Conservation (phyloP, 306 rosid genomes). For the Senna siamea region DNA sequence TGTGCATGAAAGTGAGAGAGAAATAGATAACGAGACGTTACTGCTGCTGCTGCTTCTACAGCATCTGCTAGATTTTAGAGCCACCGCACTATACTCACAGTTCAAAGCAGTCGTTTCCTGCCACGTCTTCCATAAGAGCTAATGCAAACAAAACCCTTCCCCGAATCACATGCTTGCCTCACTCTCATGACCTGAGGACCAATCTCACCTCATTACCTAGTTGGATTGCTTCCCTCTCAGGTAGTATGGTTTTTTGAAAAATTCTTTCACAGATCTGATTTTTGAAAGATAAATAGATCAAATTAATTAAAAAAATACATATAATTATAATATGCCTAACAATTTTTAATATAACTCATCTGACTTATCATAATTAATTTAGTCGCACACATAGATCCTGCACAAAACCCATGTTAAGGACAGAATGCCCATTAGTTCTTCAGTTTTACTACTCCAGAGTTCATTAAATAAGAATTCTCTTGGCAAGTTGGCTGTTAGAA, state of each 20-base stretch:
- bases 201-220: conserved; percentile 1
- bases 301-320: neutral
- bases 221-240: neutral
- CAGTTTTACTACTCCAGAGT: conserved; percentile 25
- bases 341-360: no score
- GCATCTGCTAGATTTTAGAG: conserved; percentile 31
- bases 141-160: conserved; percentile 33
- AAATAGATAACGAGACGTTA: neutral
- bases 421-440: conserved; percentile 19
- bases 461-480: neutral
- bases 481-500: conserved; percentile 9
- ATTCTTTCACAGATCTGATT: no score
- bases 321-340: no score
- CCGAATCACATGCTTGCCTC: conserved; percentile 47
- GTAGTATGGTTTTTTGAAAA: neutral
- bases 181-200: conserved; percentile 30
- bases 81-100: conserved; percentile 37
- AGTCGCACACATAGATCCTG: neutral
- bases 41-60: neutral
- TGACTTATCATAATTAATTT: neutral
- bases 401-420: conserved; percentile 20
- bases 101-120: conserved; percentile 30
- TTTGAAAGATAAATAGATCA: no score
- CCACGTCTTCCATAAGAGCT: conserved; percentile 34
- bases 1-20: conserved; percentile 41